Evolutionary conservation across 2,329 filamentous ascomycete species (phyloP).

Genomic region (Ophiocordyceps camponoti-rufipedis): DNA sequence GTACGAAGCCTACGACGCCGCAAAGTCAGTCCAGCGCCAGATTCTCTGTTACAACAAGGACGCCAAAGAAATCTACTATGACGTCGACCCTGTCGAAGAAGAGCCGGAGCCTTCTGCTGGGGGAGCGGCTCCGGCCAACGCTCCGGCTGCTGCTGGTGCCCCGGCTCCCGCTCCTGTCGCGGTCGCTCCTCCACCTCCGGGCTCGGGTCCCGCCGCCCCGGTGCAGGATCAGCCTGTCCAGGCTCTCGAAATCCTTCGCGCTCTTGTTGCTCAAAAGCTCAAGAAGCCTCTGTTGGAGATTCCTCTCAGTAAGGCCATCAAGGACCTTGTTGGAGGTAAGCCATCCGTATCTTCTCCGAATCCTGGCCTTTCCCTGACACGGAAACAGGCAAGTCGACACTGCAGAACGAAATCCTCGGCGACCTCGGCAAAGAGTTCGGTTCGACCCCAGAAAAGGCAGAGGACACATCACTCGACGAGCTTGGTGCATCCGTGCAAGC

Average conservation of each 20-base stretch:
- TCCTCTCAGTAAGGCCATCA: conserved; percentile 90
- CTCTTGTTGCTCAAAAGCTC: conserved; percentile 88
- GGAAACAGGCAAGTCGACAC: conserved; percentile 72
- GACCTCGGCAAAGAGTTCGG: conserved; percentile 97
- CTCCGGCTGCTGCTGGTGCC: conserved; percentile 27
- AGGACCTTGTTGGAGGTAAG: conserved; percentile 92
- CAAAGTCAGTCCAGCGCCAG: conserved; percentile 87
- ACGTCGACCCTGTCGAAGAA: conserved; percentile 86
- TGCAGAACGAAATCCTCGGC: conserved; percentile 96
- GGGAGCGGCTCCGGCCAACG: conserved; percentile 27
- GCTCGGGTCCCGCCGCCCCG: conserved; percentile 70
- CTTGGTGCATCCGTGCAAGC: conserved; percentile 89
- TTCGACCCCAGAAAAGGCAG: conserved; percentile 92
- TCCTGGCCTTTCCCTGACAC: neutral
- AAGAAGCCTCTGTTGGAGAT: conserved; percentile 87
- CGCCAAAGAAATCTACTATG: conserved; percentile 98
- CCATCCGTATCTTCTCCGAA: conserved; percentile 4
- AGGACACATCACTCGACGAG: conserved; percentile 93
- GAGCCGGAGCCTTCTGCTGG: conserved; percentile 50
- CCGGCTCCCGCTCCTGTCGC: conserved; percentile 36
- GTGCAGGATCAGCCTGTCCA: conserved; percentile 75
- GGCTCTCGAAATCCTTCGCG: conserved; percentile 75
- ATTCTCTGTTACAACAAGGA: conserved; percentile 99
- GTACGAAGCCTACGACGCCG: conserved; percentile 96
- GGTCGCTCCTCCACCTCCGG: conserved; percentile 42